These are phyloP conservation scores for Knufia petricola DNA, from an alignment of 2,329 filamentous ascomycete species.

Conservation along the genomic window DNA sequence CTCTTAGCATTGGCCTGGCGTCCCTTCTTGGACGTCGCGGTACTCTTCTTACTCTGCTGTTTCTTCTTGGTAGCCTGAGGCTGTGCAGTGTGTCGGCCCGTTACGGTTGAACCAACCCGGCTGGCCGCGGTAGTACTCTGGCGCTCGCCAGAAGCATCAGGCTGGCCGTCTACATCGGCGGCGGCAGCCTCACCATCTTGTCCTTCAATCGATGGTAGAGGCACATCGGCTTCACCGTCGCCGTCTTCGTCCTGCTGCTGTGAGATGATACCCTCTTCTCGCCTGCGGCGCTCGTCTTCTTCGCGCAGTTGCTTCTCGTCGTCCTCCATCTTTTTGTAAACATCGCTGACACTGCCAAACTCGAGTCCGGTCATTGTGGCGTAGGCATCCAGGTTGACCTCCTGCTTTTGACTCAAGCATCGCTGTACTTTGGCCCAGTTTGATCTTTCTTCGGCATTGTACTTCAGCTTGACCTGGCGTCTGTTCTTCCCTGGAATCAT, in stretches of 20 bases:
- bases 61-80: constrained; percentile 5
- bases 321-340: constrained; percentile 38
- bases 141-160: background rate
- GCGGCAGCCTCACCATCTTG: constrained; percentile 17
- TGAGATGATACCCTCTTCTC: constrained; percentile 20
- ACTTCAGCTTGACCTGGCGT: constrained; percentile 56
- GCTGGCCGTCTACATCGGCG: background rate
- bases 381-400: constrained; percentile 36
- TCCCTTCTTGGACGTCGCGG: constrained; percentile 2
- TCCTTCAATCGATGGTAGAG: constrained; percentile 27
- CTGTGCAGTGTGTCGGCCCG: constrained; percentile 3
- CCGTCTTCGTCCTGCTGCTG: constrained; percentile 13
- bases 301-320: constrained; percentile 36
- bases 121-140: constrained; percentile 1
- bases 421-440: constrained; percentile 45
- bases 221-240: constrained; percentile 21
- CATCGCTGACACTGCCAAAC: constrained; percentile 35
- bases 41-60: background rate
- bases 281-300: constrained; percentile 27
- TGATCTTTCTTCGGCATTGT: constrained; percentile 50
- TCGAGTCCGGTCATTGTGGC: constrained; percentile 38
- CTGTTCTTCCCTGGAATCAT: constrained; percentile 49
- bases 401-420: constrained; percentile 38
- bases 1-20: constrained; percentile 2
- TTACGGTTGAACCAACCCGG: constrained; percentile 1